Percentiles rank a stretch among this genome's conserved stretches.
These are phyloP conservation scores for Diplotaxis tenuifolia DNA, from an alignment of 345 rosid species.

Conservation along the genomic window DNA sequence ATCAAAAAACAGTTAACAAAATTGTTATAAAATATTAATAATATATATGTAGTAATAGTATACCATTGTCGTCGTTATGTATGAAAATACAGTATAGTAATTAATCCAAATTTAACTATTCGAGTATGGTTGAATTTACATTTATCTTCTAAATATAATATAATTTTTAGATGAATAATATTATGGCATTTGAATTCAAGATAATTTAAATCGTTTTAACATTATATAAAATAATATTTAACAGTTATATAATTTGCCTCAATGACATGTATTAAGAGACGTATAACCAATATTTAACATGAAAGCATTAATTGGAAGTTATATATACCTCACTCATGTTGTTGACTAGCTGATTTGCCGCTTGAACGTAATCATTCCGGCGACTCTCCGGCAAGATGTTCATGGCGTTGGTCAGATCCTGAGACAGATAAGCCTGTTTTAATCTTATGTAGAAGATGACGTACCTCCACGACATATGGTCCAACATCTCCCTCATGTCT, in stretches of 20 bases:
- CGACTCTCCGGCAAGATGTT: constrained; percentile 54
- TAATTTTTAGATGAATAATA: neutral
- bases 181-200: neutral
- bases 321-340: constrained; percentile 71
- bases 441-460: constrained; percentile 71
- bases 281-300: neutral
- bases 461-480: constrained; percentile 89
- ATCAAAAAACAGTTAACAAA: neutral
- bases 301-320: neutral
- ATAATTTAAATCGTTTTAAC: neutral
- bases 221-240: neutral
- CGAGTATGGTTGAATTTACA: neutral
- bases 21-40: neutral
- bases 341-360: constrained; percentile 68
- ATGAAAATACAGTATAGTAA: neutral
- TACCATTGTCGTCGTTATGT: neutral
- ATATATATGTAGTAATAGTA: neutral
- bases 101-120: neutral
- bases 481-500: constrained; percentile 79
- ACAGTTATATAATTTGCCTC: neutral
- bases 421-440: constrained; percentile 70
- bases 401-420: constrained; percentile 76
- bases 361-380: constrained; percentile 54
- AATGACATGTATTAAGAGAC: neutral
- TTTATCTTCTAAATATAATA: neutral